These are phyloP conservation scores for Gastrolobium villosum DNA, from an alignment of 306 rosid species.

Conservation along the genomic window DNA sequence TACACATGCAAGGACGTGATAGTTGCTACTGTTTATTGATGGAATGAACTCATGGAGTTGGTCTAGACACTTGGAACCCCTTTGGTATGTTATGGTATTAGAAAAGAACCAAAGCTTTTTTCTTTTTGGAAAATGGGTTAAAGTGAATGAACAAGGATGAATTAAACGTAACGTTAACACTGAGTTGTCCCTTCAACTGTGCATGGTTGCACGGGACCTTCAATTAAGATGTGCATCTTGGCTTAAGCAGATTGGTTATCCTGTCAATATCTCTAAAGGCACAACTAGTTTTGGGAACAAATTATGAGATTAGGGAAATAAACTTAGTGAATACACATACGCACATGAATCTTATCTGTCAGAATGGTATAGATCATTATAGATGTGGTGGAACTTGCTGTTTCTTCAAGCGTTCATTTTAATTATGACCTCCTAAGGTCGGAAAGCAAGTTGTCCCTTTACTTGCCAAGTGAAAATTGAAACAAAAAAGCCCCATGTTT, in stretches of 20 bases:
- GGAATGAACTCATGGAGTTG: constrained; percentile 9
- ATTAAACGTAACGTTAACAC: constrained; percentile 30
- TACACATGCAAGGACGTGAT: constrained; percentile 23
- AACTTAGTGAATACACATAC: constrained; percentile 3
- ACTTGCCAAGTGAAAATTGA: constrained; percentile 47
- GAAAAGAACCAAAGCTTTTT: constrained; percentile 12
- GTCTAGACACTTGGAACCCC: constrained; percentile 19
- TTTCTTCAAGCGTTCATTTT: constrained; percentile 48
- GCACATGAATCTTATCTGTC: constrained; percentile 36
- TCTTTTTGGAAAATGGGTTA: constrained; percentile 5
- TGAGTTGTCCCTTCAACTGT: constrained; percentile 47
- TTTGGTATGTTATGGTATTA: background rate
- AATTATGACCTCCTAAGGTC: constrained; percentile 45
- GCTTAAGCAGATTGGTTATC: constrained; percentile 44
- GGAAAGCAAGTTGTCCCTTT: constrained; percentile 50
- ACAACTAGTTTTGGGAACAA: constrained; percentile 35
- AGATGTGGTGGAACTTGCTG: constrained; percentile 43
- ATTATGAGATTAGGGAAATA: constrained; percentile 23
- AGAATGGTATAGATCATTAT: constrained; percentile 28
- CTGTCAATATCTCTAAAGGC: constrained; percentile 38
- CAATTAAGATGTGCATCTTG: constrained; percentile 35
- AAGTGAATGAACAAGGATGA: constrained; percentile 43
- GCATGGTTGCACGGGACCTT: constrained; percentile 37
- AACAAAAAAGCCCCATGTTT: constrained; percentile 47
- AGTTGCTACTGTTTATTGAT: constrained; percentile 19